phyloP scores from a whole-genome alignment of 106 monocot genomes.

The Dioscorea alata region DNA sequence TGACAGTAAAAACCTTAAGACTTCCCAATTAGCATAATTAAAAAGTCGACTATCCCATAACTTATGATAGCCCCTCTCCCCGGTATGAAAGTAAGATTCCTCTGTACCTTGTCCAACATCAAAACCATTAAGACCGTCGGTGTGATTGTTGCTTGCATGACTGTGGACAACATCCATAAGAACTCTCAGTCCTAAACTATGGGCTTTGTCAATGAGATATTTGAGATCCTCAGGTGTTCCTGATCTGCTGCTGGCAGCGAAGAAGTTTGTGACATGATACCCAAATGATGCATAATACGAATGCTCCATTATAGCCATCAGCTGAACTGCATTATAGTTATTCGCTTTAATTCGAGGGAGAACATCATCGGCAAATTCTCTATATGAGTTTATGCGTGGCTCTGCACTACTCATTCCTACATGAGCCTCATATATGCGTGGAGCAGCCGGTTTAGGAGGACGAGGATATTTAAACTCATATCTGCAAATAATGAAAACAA shows the following conservation, averaged over 20 bases:
- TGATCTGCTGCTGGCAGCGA: conserved; percentile 87
- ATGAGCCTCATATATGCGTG: conserved; percentile 94
- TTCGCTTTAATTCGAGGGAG: conserved; percentile 74
- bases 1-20: conserved; percentile 82
- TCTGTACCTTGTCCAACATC: conserved; percentile 79
- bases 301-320: conserved; percentile 98
- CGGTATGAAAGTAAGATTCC: conserved; percentile 81
- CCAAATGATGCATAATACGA: conserved; percentile 98
- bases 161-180: conserved; percentile 95
- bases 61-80: conserved; percentile 84
- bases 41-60: conserved; percentile 94
- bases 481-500: conserved; percentile 30
- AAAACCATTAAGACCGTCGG: conserved; percentile 91
- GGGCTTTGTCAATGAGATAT: conserved; percentile 91
- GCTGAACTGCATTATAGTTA: conserved; percentile 83
- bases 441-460: conserved; percentile 67
- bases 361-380: conserved; percentile 80
- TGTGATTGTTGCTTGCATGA: conserved; percentile 83
- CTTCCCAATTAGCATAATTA: conserved; percentile 97
- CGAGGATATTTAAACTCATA: conserved; percentile 64
- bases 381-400: conserved; percentile 64
- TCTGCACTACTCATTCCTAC: conserved; percentile 89
- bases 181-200: conserved; percentile 72
- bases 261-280: conserved; percentile 95
- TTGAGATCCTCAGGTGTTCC: conserved; percentile 95